A percentile compares a stretch with the other conserved stretches of the same genome.
phyloP scores from a whole-genome alignment of 2,329 filamentous ascomycete species.

The Trichoderma aggressivum region DNA sequence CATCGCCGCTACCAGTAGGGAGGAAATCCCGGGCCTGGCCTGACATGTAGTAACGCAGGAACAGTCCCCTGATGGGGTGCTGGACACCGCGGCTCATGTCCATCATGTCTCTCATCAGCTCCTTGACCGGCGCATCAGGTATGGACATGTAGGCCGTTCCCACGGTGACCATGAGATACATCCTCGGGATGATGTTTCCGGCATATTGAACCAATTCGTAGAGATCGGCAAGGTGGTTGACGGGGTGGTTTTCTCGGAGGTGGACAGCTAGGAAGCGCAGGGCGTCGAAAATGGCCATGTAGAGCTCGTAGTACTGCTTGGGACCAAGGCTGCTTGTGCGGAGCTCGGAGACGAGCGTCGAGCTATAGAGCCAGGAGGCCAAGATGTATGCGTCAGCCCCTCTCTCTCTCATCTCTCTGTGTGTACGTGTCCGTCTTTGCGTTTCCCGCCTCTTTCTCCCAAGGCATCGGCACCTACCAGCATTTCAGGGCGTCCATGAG shows the following conservation, averaged over 20 bases:
- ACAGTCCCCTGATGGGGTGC: conserved; percentile 91
- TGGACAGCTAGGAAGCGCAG: conserved; percentile 94
- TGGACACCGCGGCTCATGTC: conserved; percentile 99
- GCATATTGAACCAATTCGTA: conserved; percentile 98
- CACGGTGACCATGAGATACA: conserved; percentile 99
- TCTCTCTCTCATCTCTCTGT: not conserved
- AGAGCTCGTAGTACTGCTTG: conserved; percentile 99
- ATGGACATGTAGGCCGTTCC: conserved; percentile 99
- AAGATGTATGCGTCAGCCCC: conserved; percentile 20
- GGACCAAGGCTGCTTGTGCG: conserved; percentile 96
- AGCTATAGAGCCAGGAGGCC: conserved; percentile 53
- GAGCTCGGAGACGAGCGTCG: conserved; percentile 95
- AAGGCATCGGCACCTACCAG: conserved; percentile 71
- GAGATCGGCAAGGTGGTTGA: conserved; percentile 95
- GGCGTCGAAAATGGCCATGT: conserved; percentile 99
- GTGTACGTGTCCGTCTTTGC: too few relatives aligned
- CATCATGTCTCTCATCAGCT: conserved; percentile 99
- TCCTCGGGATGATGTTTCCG: conserved; percentile 91
- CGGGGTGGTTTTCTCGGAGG: conserved; percentile 93
- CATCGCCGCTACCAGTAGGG: conserved; percentile 77
- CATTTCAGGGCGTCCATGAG: conserved; percentile 99
- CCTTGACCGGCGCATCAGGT: conserved; percentile 95
- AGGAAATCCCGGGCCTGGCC: conserved; percentile 90
- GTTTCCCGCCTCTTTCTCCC: not conserved
- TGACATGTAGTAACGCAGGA: conserved; percentile 92